Base-by-base conservation (phyloP, 108 stramenopile genomes). In the Pseudonitzschia multiseries region DNA sequence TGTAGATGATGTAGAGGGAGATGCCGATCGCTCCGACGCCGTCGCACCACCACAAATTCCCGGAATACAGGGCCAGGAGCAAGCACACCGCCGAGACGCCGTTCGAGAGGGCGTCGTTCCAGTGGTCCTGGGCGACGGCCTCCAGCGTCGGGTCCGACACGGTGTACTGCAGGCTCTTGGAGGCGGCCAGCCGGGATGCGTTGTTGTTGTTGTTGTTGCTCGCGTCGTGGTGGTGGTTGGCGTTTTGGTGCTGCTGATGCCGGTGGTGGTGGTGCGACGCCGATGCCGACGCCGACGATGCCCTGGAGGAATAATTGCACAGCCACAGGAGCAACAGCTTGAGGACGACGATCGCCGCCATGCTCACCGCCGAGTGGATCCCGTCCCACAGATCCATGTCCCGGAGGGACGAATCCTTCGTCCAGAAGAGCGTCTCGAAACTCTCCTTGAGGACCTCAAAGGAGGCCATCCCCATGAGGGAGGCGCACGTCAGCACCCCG, bases 401-500 rank as follows among this genome's bases (percentile, higher is more conserved):
- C 53, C 70, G 68, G 50, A 78, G 43, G n/a, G 79, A 75, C 24
- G 72, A 69, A 40, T 78, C 72, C 26, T 79, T 66, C 24, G 65
- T 75, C 40, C 78, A 65, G 40, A 84, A 65, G 40, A 84, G 77
- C 9, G 84, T 65, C 32, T 75, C 51, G 21, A 85, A 63, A n/a
- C 80, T 79, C 73, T 93, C 91, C 71, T 93, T 93, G 41, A 98
- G 69, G 9, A 98, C 86, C 67, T 95, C 93, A 62, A 96, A 91
- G 48, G 83, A 84, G 20, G 94, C 97, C 83, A 96, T 93, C 14
- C 94, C 95, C 97, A 98, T 98, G 12, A 98, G 60, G 10, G 95
- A 91, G 22, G 97, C 96, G 72, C 95, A 96, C 10, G 92, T 92
- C 61, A 98, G 79, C 27, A 96, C 96, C 10, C 96, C 96, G 40